Conservation (phyloP, 2,329 filamentous ascomycete genomes). For the Cladosporium sp. region DNA sequence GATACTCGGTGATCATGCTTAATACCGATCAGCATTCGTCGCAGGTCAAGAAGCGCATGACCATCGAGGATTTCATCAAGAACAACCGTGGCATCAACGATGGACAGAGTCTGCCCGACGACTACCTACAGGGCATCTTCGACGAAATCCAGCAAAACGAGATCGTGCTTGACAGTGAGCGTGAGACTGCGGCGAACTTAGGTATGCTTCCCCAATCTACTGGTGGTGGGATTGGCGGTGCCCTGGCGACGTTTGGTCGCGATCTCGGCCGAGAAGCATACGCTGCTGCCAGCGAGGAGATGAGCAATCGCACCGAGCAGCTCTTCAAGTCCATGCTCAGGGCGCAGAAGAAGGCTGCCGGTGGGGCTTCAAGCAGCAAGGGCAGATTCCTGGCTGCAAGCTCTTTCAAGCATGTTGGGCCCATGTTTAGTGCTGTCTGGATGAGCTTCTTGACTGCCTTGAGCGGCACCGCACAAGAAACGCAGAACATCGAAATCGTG, state of each 20-base stretch:
- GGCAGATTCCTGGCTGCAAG: conserved; percentile 85
- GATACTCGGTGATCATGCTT: conserved; percentile 94
- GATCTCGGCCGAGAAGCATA: conserved; percentile 92
- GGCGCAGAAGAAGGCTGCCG: conserved; percentile 60
- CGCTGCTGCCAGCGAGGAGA: conserved; percentile 92
- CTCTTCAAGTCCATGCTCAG: conserved; percentile 91
- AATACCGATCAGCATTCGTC: conserved; percentile 94
- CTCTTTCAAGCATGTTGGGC: conserved; percentile 89
- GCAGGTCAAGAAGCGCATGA: conserved; percentile 87
- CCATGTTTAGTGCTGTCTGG: conserved; percentile 99
- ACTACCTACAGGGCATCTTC: conserved; percentile 84
- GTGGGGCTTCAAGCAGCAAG: conserved; percentile 39
- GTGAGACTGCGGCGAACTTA: conserved; percentile 79
- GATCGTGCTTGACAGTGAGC: conserved; percentile 90
- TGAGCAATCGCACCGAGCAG: conserved; percentile 74
- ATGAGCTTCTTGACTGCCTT: conserved; percentile 98
- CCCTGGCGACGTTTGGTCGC: conserved; percentile 83
- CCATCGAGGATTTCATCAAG: conserved; percentile 95
- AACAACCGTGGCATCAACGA: conserved; percentile 99
- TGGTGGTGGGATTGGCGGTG: conserved; percentile 42
- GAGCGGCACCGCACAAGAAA: conserved; percentile 89
- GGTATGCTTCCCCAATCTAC: conserved; percentile 58
- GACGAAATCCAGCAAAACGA: conserved; percentile 90
- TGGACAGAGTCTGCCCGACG: conserved; percentile 84
- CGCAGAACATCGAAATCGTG: conserved; percentile 88